Percentiles rank a stretch among this genome's conserved stretches.
Evolutionary conservation across 2,329 filamentous ascomycete species (phyloP).

Genomic region (Penicillium sp.): DNA sequence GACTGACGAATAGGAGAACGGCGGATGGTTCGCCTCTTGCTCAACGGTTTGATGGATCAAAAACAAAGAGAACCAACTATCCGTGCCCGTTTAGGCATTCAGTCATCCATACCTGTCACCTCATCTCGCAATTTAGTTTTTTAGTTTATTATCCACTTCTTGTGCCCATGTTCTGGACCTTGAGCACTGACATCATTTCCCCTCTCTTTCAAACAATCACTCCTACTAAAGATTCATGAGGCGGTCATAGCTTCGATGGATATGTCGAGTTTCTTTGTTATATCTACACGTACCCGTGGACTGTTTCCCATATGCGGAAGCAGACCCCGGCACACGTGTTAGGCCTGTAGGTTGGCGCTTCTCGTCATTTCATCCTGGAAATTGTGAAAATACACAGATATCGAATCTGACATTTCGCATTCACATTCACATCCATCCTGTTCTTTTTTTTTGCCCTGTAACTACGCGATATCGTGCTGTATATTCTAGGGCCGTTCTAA

Average conservation of each 20-base stretch:
- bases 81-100: neutral
- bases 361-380: neutral
- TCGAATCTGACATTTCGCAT: neutral
- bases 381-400: neutral
- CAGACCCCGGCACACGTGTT: conserved; percentile 5
- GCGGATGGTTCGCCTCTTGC: conserved; percentile 69
- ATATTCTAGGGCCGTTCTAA: neutral
- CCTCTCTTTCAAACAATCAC: neutral
- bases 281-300: neutral
- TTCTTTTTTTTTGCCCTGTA: neutral
- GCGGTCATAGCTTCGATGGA: conserved; percentile 1
- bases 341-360: conserved; percentile 1
- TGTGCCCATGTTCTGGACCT: neutral
- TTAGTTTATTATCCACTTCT: neutral
- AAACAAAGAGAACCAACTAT: neutral
- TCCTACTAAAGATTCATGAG: neutral
- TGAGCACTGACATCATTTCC: neutral
- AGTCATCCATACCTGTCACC: neutral
- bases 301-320: neutral
- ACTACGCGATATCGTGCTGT: no score
- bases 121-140: neutral
- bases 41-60: conserved; percentile 16
- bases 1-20: conserved; percentile 75
- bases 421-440: neutral
- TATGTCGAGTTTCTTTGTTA: conserved; percentile 4